phyloP scores from a whole-genome alignment of 2,329 filamentous ascomycete species.

The Diaporthe sp. region DNA sequence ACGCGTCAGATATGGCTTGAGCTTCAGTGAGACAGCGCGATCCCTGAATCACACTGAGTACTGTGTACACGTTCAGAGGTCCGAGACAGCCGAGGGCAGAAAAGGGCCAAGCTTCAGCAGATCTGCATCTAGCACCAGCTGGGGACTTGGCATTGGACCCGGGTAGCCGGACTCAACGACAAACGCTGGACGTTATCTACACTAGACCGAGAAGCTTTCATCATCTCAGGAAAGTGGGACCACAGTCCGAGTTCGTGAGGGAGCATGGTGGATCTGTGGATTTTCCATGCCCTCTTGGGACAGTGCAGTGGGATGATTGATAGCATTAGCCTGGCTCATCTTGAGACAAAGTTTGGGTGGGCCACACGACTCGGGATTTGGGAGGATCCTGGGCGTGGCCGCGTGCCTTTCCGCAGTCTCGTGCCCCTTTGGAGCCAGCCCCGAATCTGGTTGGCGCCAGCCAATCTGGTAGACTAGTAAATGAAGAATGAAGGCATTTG shows the following conservation, averaged over 20 bases:
- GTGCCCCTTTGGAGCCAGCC: background rate
- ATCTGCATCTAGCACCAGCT: slow-evolving; percentile 20
- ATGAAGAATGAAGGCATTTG: background rate
- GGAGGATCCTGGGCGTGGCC: background rate
- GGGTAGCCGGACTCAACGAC: slow-evolving; percentile 11
- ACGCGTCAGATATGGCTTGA: background rate
- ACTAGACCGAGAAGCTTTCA: background rate
- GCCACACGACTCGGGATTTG: slow-evolving; percentile 9
- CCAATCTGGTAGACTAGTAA: background rate
- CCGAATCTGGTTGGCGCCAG: background rate
- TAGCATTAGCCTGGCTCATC: background rate
- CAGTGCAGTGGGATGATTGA: background rate
- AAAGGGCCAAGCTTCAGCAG: slow-evolving; percentile 28
- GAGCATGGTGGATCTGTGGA: slow-evolving; percentile 2
- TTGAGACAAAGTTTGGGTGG: slow-evolving; percentile 6
- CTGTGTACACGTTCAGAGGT: background rate
- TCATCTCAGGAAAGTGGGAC: background rate
- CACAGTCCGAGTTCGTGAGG: background rate
- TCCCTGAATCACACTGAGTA: background rate
- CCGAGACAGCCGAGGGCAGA: slow-evolving; percentile 20
- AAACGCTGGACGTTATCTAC: background rate
- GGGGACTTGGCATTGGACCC: slow-evolving; percentile 23
- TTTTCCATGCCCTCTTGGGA: background rate
- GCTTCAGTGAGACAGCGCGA: slow-evolving; percentile 1
- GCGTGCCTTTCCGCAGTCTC: background rate